Evolutionary conservation across 208 protist genomes (phyloP).

Genomic region (Acanthamoeba culbertsoni): DNA sequence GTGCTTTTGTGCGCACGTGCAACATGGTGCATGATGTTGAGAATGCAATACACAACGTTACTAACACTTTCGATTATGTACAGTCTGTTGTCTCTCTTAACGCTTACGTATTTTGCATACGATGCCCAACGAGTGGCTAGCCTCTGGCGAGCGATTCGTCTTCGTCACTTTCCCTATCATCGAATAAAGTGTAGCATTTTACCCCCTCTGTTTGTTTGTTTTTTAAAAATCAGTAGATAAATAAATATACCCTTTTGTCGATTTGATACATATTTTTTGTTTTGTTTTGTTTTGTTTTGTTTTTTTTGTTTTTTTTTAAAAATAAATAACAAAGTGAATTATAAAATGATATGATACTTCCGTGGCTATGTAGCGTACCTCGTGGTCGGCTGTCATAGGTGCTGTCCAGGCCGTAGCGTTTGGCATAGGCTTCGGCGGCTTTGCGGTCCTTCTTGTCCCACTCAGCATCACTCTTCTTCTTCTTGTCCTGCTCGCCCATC

Average conservation of each 20-base stretch:
- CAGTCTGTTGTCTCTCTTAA: no score
- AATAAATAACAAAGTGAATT: neutral
- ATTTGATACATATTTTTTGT: neutral
- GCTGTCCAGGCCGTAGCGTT: neutral
- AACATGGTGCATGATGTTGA: no score
- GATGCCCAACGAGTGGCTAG: no score
- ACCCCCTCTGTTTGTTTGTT: neutral
- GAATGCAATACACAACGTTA: no score
- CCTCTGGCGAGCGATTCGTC: neutral
- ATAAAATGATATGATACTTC: neutral
- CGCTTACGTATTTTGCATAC: no score
- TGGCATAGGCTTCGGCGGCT: neutral
- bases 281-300: neutral
- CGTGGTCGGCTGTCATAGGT: neutral
- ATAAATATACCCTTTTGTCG: no score
- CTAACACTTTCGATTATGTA: no score
- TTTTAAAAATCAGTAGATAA: neutral
- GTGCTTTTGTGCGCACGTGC: no score
- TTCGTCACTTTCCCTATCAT: neutral
- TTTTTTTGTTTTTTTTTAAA: neutral
- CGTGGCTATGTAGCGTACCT: neutral
- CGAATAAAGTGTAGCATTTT: slow-evolving; percentile 4
- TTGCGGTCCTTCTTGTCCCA: neutral
- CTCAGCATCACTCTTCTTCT: neutral
- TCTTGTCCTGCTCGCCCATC: neutral